Conservation (phyloP, 495 filamentous ascomycete species). For the Rostrohypoxylon terebratum region DNA sequence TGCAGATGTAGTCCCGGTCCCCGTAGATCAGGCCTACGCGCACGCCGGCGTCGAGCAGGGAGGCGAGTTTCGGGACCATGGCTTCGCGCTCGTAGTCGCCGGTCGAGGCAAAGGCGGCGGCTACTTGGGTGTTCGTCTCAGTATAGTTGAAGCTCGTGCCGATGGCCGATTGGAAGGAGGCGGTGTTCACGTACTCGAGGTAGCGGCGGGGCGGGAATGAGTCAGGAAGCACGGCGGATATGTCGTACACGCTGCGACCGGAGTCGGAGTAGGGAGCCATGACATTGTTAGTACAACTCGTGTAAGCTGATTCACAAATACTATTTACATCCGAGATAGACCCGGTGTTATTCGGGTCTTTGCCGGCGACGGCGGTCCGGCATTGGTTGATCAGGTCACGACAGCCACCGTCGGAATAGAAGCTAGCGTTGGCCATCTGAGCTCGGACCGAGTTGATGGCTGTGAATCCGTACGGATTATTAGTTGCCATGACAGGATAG, state of each 20-base stretch:
- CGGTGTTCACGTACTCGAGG: constrained; percentile 72
- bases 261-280: constrained; percentile 59
- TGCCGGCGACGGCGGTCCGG: constrained; percentile 53
- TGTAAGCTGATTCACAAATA: constrained; percentile 58
- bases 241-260: constrained; percentile 72
- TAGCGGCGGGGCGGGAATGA: constrained; percentile 73
- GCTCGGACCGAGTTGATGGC: constrained; percentile 64
- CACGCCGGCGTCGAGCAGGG: constrained; percentile 67
- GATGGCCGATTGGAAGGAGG: constrained; percentile 70
- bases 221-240: constrained; percentile 62
- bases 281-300: constrained; percentile 59
- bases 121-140: constrained; percentile 61
- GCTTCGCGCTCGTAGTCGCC: constrained; percentile 64
- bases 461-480: constrained; percentile 81
- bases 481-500: constrained; percentile 75
- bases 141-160: constrained; percentile 77
- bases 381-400: constrained; percentile 64
- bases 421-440: constrained; percentile 55
- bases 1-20: constrained; percentile 74
- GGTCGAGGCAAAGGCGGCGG: constrained; percentile 63
- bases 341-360: constrained; percentile 61
- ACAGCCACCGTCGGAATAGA: constrained; percentile 63
- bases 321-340: constrained; percentile 60
- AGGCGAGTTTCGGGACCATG: constrained; percentile 62
- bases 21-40: constrained; percentile 78